Evolutionary conservation across 1,139 yeast genomes (phyloP), one percentile per base, ranked within the genome.

Genomic region (Taphrina confusa): DNA sequence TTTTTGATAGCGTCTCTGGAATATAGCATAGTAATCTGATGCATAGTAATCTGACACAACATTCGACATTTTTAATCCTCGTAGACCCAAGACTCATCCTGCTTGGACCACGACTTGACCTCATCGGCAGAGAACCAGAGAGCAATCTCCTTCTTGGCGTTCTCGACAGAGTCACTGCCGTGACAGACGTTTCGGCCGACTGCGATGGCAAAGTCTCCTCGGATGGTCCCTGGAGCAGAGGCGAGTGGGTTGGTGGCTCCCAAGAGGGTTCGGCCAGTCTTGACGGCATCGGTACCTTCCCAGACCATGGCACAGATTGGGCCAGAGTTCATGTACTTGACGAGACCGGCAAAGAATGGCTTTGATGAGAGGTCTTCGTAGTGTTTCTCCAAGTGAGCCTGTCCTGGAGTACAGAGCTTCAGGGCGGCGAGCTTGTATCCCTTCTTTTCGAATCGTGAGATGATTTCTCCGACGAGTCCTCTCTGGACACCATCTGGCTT

Each of bases 401-500:
- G 95, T 70, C 91, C 78, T 74, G 99, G 96, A 70, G 82, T 80
- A 74, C 85, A 81, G 75, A 92, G 82, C 84, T 94, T 94, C 76
- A 94, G 86, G 72, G 87, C 98, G 69, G 91, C 97, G 73, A 94
- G 84, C 82, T 91, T 91, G 91, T 78, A 94, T 55, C 70, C 70
- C 63, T 67, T 67, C 82, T 85, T 81, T 82, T 91, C 97, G 78
- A 94, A 94, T 80, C 98, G 90, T 72, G 86, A 82, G 70, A 94
- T 75, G 81, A 94, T 91, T 71, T 87, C 81, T 74, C 95, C 79
- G 78, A 91, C 81, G 76, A 94, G 83, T 20, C 58, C 58, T 82
- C 99, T 90, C 83, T 92, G 97, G 82, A 92, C 98, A 80, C 97
- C 99, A 79, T 92, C 99, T 79, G 99, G 99, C 81, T 92, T 92